Evolutionary conservation across 129 eudicot genomes (phyloP), one percentile per base, ranked within the genome.

Genomic region (Glebionis coronaria): DNA sequence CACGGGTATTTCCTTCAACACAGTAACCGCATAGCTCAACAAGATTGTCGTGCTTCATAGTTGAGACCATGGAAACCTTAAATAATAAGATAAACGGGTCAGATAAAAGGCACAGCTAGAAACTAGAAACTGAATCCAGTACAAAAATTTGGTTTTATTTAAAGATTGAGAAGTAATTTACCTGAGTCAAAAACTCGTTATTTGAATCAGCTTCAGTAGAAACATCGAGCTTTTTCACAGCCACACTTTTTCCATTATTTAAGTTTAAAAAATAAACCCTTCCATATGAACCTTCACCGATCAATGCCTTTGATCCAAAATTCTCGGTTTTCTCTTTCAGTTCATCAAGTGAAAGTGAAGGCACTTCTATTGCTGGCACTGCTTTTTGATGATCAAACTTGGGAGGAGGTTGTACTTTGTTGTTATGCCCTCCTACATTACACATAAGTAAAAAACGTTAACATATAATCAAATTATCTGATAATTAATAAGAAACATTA

Each of bases 281-380:
- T 65, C 97, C 95, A 73, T 90, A 87, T 15, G 97, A 90, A 52
- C 97, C 97, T 83, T 90, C 95, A 57, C 97, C 97, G 58, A 90
- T 87, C 78, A 87, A 69, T 27, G 97, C 81, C 79, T 87, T 87
- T 9, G 92, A 87, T 52, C 97, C 95, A 75, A 90, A 90, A 59
- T 90, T 90, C 57, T 87, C 92, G 9, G 97, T 90, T 75, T 90
- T 87, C 59, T 87, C 95, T 83, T 82, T 87, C 77, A 90, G 74
- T 74, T 87, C 95, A 10, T 87, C 97, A 14, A 87, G 75, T 23
- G 95, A 73, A 73, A 90, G 80, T 56, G 89, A 74, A 53, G 90
- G 86, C 46, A 90, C 95, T 69, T 78, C 87, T 21, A 90, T 90
- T 45, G 90, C 73, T 59, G 86, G 88, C 16, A 73, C 82, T 67